phyloP scores from a whole-genome alignment of 2,329 filamentous ascomycete genomes.

The Shiraia bambusicola region DNA sequence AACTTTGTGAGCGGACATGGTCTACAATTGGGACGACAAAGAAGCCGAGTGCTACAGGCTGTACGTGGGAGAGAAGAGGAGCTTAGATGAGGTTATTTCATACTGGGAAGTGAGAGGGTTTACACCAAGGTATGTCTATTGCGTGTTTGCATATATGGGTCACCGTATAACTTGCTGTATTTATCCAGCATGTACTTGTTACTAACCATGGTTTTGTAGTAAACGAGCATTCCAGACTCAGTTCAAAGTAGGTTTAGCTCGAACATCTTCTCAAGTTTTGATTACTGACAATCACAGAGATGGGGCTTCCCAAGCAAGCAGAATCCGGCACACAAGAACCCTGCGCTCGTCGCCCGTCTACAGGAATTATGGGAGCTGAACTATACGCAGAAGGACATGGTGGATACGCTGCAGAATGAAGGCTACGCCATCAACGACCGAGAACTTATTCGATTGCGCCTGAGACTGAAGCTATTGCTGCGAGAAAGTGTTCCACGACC shows the following conservation, averaged over 20 bases:
- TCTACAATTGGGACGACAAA: slow-evolving; percentile 68
- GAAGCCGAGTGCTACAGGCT: slow-evolving; percentile 66
- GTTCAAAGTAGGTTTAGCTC: slow-evolving; percentile 55
- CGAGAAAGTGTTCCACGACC: slow-evolving; percentile 55
- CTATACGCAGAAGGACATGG: slow-evolving; percentile 70
- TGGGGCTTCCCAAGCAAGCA: slow-evolving; percentile 80
- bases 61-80: slow-evolving; percentile 74
- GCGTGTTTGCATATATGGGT: slow-evolving; percentile 18
- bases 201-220: slow-evolving; percentile 46
- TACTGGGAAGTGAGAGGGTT: slow-evolving; percentile 65
- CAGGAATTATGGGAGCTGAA: slow-evolving; percentile 79
- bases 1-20: slow-evolving; percentile 15
- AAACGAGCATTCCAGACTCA: slow-evolving; percentile 76
- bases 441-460: slow-evolving; percentile 69
- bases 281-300: slow-evolving; percentile 42
- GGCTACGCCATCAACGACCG: slow-evolving; percentile 72
- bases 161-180: slow-evolving; percentile 22
- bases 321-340: slow-evolving; percentile 70
- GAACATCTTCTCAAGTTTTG: neutral
- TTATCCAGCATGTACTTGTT: neutral
- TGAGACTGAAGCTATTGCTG: slow-evolving; percentile 68
- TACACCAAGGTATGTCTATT: slow-evolving; percentile 63
- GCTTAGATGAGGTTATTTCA: slow-evolving; percentile 72
- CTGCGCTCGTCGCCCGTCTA: slow-evolving; percentile 65
- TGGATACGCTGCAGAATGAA: slow-evolving; percentile 67